Evolutionary conservation across 1,284 basidiomycete species (phyloP).

Genomic region (Sporisorium iseilematis-ciliati): DNA sequence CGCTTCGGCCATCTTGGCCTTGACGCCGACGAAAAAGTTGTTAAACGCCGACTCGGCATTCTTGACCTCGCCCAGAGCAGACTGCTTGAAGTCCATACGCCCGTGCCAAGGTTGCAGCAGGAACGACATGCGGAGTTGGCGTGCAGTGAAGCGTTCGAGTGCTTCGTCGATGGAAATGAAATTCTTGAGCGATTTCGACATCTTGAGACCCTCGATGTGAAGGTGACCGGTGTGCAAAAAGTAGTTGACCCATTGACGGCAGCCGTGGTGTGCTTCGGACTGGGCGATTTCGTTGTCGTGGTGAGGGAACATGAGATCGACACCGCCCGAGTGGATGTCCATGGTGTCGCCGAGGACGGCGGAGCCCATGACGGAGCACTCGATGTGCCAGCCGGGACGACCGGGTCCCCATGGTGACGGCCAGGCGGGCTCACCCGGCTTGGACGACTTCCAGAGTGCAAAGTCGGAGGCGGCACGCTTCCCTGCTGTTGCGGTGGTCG

Average conservation of each 20-base stretch:
- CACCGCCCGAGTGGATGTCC: constrained; percentile 98
- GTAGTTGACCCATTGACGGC: constrained; percentile 96
- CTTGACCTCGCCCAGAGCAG: constrained; percentile 85
- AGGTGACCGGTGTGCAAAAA: constrained; percentile 98
- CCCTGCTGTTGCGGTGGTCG: constrained; percentile 73
- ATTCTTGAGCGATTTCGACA: constrained; percentile 99
- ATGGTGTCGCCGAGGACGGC: constrained; percentile 91
- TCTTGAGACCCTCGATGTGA: constrained; percentile 98
- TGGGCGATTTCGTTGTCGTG: constrained; percentile 99
- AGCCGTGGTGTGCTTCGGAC: constrained; percentile 89
- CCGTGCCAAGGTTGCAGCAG: constrained; percentile 91
- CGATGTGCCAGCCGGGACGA: constrained; percentile 99
- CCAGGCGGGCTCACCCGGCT: constrained; percentile 98
- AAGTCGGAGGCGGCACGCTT: constrained; percentile 81
- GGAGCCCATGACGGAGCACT: constrained; percentile 98
- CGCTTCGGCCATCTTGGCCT: constrained; percentile 77
- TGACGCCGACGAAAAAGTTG: constrained; percentile 92
- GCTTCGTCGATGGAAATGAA: constrained; percentile 99
- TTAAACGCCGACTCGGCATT: constrained; percentile 88
- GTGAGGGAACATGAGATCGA: constrained; percentile 97
- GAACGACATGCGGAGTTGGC: constrained; percentile 95
- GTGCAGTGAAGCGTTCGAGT: constrained; percentile 83
- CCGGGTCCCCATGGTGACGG: constrained; percentile 94
- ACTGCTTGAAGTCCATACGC: constrained; percentile 94
- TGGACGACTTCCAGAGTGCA: constrained; percentile 97